A percentile compares a stretch with the other conserved stretches of the same genome.
These are phyloP conservation scores for Protomyces inouyei DNA, from an alignment of 1,139 yeast species.

Conservation along the genomic window DNA sequence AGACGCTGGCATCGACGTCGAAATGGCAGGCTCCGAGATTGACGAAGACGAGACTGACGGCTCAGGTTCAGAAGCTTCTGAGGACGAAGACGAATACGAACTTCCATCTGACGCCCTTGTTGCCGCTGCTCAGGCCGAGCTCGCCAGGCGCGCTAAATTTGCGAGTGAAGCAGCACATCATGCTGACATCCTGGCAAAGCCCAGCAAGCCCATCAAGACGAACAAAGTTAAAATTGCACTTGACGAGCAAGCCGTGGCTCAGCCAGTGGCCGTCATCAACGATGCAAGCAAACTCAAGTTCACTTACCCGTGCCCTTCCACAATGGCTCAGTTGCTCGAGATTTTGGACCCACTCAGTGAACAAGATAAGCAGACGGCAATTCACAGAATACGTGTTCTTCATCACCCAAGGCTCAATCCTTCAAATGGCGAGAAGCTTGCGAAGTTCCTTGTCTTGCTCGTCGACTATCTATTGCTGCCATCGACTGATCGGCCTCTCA, in stretches of 20 bases:
- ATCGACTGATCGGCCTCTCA: conserved; percentile 29
- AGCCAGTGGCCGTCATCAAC: conserved; percentile 5
- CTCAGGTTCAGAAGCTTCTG: conserved; percentile 30
- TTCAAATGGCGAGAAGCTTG: conserved; percentile 76
- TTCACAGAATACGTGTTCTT: conserved; percentile 54
- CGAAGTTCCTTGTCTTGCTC: conserved; percentile 58
- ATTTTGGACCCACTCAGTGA: conserved; percentile 43
- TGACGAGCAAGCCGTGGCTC: background rate
- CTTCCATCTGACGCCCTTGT: conserved; percentile 10
- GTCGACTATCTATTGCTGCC: conserved; percentile 60
- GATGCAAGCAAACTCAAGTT: conserved; percentile 33
- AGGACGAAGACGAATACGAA: conserved; percentile 28
- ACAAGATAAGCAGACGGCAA: conserved; percentile 47
- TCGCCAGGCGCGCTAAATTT: conserved; percentile 6
- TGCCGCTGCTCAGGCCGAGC: conserved; percentile 20
- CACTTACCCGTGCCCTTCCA: conserved; percentile 52
- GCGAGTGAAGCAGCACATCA: background rate
- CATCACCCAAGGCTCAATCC: conserved; percentile 73
- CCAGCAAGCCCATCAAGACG: background rate
- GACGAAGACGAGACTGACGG: conserved; percentile 39
- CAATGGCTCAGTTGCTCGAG: conserved; percentile 50
- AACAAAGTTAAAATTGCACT: background rate
- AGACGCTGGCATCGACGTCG: background rate
- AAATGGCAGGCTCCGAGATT: conserved; percentile 24
- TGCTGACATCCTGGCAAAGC: background rate